These are phyloP conservation scores for Trichoderma hamatum DNA, from an alignment of 2,329 filamentous ascomycete species.

Conservation along the genomic window DNA sequence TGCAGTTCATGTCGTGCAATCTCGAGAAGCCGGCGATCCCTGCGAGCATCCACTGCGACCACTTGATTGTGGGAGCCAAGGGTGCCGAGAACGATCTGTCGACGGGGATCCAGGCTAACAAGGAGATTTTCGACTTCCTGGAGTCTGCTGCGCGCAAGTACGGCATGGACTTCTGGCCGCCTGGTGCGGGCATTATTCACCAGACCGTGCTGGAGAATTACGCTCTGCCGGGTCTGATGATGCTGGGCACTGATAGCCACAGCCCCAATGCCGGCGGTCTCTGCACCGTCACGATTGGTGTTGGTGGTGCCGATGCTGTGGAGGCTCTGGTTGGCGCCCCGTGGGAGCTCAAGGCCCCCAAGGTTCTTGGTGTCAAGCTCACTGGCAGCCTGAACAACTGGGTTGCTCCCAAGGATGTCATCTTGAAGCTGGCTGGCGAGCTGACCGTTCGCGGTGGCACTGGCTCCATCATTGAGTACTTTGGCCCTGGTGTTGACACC, in stretches of 20 bases:
- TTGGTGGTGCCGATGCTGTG: constrained; percentile 95
- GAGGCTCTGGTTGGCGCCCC: constrained; percentile 95
- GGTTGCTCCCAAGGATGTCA: constrained; percentile 95
- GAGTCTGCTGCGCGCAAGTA: constrained; percentile 91
- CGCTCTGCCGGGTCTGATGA: constrained; percentile 94
- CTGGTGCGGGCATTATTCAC: constrained; percentile 93
- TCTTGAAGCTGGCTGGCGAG: constrained; percentile 83
- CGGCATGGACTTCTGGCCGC: constrained; percentile 94
- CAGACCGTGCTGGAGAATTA: constrained; percentile 99
- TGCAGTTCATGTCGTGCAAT: constrained; percentile 98
- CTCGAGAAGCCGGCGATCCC: constrained; percentile 88
- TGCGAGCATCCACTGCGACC: constrained; percentile 97
- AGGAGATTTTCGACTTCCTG: constrained; percentile 96
- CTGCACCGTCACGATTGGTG: constrained; percentile 92
- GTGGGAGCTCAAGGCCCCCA: constrained; percentile 96
- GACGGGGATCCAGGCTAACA: constrained; percentile 85
- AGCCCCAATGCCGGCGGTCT: constrained; percentile 96
- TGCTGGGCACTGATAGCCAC: constrained; percentile 97
- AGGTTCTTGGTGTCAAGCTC: constrained; percentile 82
- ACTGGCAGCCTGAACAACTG: constrained; percentile 84
- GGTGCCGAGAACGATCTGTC: constrained; percentile 85
- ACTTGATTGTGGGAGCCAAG: constrained; percentile 94
- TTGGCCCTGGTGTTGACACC: constrained; percentile 84
- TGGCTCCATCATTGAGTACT: constrained; percentile 92
- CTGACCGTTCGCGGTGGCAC: constrained; percentile 93